phyloP scores from a whole-genome alignment of 129 eudicot genomes.

The Flaveria linearis region DNA sequence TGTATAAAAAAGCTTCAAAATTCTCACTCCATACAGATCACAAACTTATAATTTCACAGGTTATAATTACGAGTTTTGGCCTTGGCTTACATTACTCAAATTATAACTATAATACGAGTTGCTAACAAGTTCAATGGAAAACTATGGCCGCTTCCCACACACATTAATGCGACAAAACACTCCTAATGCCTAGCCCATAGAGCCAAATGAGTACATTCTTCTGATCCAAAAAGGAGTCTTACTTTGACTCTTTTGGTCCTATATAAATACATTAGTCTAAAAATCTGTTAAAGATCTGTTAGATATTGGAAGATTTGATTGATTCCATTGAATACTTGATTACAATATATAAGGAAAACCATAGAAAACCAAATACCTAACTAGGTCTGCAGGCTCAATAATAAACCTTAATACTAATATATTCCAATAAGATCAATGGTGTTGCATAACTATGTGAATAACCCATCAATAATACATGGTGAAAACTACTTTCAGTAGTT shows the following conservation, averaged over 20 bases:
- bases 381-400: too few species aligned
- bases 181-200: background rate
- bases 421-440: background rate
- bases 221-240: background rate
- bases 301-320: too few species aligned
- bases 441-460: background rate
- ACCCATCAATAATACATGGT: background rate
- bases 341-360: too few species aligned
- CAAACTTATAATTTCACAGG: constrained; percentile 3
- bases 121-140: background rate
- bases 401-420: too few species aligned
- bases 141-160: background rate
- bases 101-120: background rate
- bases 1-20: constrained; percentile 1
- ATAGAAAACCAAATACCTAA: too few species aligned
- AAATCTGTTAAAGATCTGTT: too few species aligned
- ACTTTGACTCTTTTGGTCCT: constrained; percentile 6
- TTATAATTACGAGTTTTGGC: background rate
- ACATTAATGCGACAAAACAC: background rate
- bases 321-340: too few species aligned
- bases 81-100: constrained; percentile 4
- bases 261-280: too few species aligned
- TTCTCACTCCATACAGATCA: background rate
- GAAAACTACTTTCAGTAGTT: background rate
- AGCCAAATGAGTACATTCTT: background rate